These are phyloP conservation scores for Sclerotiophoma versabilis DNA, from an alignment of 2,329 filamentous ascomycete genomes.

Conservation along the genomic window DNA sequence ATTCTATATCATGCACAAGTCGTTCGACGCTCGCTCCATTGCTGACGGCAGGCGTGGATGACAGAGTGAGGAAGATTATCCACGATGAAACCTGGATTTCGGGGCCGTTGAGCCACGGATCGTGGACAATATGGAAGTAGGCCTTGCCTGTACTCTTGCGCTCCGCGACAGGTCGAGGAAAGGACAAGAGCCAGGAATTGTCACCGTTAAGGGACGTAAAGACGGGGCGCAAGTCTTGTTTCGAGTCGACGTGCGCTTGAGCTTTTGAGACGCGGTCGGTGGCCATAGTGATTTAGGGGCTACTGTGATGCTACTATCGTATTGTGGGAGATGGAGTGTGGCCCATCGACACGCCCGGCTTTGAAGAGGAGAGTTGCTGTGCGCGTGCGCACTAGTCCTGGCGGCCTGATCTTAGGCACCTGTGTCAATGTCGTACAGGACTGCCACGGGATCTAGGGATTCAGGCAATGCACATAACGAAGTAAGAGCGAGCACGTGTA, in stretches of 20 bases:
- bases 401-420: too few relatives aligned
- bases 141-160: slow-evolving; percentile 6
- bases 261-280: background rate
- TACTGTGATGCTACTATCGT: too few relatives aligned
- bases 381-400: too few relatives aligned
- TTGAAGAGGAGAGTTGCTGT: too few relatives aligned
- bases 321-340: too few relatives aligned
- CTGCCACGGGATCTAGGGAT: too few relatives aligned
- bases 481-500: background rate
- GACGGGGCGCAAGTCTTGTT: slow-evolving; percentile 1
- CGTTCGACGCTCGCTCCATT: background rate
- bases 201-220: slow-evolving; percentile 15
- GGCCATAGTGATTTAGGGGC: background rate
- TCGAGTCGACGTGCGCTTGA: background rate
- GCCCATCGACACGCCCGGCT: too few relatives aligned
- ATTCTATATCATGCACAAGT: background rate
- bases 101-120: slow-evolving; percentile 9
- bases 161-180: slow-evolving; percentile 7
- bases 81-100: background rate
- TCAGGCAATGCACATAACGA: too few relatives aligned
- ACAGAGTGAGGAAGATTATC: slow-evolving; percentile 1
- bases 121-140: slow-evolving; percentile 13
- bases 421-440: too few relatives aligned
- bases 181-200: slow-evolving; percentile 16
- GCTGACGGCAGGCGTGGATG: background rate